Evolutionary conservation across 2,329 filamentous ascomycete genomes (phyloP).

Genomic region (Monosporascus cannonballus): DNA sequence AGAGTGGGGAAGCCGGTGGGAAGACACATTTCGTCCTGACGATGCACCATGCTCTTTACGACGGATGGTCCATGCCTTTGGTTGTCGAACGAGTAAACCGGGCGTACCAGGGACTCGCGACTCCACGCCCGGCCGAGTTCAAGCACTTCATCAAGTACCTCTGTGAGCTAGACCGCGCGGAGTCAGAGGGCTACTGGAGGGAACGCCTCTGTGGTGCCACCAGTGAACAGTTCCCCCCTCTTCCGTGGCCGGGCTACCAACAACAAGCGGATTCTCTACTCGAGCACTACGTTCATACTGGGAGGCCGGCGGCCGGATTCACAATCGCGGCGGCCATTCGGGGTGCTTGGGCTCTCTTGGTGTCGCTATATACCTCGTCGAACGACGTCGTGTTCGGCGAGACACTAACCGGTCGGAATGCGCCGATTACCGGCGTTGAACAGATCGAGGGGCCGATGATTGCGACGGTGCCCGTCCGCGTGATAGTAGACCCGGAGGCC

Average conservation of each 20-base stretch:
- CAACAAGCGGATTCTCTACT: constrained; percentile 46
- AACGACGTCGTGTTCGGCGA: constrained; percentile 53
- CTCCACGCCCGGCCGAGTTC: constrained; percentile 34
- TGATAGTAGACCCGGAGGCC: constrained; percentile 35
- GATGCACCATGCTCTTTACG: constrained; percentile 51
- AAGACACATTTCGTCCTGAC: constrained; percentile 43
- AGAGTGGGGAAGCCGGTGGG: constrained; percentile 20
- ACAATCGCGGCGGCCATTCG: constrained; percentile 51
- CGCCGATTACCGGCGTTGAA: constrained; percentile 40
- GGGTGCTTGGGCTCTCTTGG: constrained; percentile 53
- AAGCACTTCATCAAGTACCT: constrained; percentile 46
- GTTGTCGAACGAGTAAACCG: constrained; percentile 42
- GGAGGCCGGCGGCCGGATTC: constrained; percentile 30
- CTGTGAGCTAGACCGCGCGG: constrained; percentile 28
- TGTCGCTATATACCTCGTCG: constrained; percentile 45
- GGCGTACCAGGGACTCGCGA: constrained; percentile 31
- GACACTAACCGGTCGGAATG: constrained; percentile 52
- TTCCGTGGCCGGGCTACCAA: constrained; percentile 43
- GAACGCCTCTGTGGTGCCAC: constrained; percentile 38
- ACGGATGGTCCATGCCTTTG: constrained; percentile 50
- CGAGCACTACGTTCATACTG: constrained; percentile 41
- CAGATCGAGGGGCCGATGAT: constrained; percentile 57
- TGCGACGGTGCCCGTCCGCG: constrained; percentile 51
- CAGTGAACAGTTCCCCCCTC: constrained; percentile 40
- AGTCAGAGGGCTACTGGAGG: constrained; percentile 41